Percentiles rank a stretch among this genome's conserved stretches.
Conservation (phyloP, 768 basidiomycete species). For the Cubamyces sp. region DNA sequence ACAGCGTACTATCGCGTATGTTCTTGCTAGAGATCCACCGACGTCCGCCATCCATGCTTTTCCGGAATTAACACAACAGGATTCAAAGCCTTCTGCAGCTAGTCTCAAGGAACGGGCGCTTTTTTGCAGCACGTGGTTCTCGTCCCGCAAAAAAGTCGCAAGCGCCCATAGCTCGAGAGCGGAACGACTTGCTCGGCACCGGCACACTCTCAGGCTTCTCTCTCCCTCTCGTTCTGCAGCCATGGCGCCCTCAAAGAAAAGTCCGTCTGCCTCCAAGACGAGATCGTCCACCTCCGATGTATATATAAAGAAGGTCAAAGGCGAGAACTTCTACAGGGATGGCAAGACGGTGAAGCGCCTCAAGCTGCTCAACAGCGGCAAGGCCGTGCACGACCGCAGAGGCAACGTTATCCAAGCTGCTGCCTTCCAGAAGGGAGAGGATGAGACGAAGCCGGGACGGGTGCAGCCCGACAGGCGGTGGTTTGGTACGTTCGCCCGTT, state of each 20-base stretch:
- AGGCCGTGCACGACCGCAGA: constrained; percentile 86
- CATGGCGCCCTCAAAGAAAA: constrained; percentile 42
- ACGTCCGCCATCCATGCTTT: no score
- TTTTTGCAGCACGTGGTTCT: constrained; percentile 3
- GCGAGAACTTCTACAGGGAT: constrained; percentile 98
- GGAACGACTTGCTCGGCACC: background rate
- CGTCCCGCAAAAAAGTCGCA: constrained; percentile 5
- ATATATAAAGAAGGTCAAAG: constrained; percentile 75
- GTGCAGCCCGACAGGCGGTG: constrained; percentile 95
- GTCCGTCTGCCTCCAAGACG: constrained; percentile 27
- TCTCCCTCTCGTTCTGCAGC: constrained; percentile 1
- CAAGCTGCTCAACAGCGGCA: constrained; percentile 93
- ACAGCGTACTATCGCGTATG: no score
- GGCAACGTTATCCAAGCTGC: constrained; percentile 94
- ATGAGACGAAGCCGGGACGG: constrained; percentile 85
- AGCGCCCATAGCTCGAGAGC: constrained; percentile 3
- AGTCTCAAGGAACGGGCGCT: background rate
- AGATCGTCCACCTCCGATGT: constrained; percentile 44
- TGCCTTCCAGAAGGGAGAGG: constrained; percentile 95
- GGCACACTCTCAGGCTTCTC: background rate
- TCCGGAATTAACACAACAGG: no score
- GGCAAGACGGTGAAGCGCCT: constrained; percentile 83
- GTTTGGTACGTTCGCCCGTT: constrained; percentile 74
- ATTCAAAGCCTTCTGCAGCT: no score
- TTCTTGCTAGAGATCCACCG: no score